Evolutionary conservation across 2,329 filamentous ascomycete species (phyloP).

Genomic region (Apiospora hydei): DNA sequence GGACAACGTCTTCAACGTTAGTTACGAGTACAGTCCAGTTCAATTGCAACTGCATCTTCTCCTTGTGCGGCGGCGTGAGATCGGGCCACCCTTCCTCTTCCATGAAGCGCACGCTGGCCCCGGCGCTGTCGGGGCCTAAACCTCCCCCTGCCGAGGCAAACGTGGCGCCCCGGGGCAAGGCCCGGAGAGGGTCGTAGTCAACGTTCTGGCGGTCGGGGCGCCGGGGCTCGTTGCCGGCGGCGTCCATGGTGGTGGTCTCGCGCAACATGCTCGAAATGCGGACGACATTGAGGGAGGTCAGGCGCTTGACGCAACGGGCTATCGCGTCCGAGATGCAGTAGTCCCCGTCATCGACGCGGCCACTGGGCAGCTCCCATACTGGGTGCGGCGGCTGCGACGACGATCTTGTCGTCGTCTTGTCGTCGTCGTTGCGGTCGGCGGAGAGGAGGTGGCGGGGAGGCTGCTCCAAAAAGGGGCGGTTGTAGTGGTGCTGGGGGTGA

Average conservation of each 20-base stretch:
- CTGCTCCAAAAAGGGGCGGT: not conserved
- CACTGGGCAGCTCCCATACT: conserved; percentile 34
- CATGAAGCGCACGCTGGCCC: conserved; percentile 1
- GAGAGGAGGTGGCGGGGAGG: not conserved
- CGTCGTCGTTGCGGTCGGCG: not conserved
- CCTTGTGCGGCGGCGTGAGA: not conserved
- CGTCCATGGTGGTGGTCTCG: conserved; percentile 27
- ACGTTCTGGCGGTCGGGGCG: not conserved
- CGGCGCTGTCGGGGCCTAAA: not conserved
- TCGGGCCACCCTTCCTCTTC: conserved; percentile 7
- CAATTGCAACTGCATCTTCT: conserved; percentile 33
- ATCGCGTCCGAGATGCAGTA: conserved; percentile 41
- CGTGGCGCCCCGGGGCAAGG: not conserved
- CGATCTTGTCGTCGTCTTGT: not conserved
- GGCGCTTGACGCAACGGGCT: conserved; percentile 35
- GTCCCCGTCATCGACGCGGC: conserved; percentile 37
- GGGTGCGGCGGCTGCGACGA: conserved; percentile 28
- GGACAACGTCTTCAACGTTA: conserved; percentile 37
- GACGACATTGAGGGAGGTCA: conserved; percentile 36
- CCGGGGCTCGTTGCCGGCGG: not conserved
- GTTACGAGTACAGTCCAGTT: conserved; percentile 40
- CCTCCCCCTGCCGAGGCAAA: not conserved
- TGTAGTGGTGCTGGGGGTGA: not conserved
- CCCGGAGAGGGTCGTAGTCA: conserved; percentile 15
- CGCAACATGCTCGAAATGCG: conserved; percentile 37